Evolutionary conservation across 306 rosid genomes (phyloP).

Genomic region (Cucurbita ficifolia): DNA sequence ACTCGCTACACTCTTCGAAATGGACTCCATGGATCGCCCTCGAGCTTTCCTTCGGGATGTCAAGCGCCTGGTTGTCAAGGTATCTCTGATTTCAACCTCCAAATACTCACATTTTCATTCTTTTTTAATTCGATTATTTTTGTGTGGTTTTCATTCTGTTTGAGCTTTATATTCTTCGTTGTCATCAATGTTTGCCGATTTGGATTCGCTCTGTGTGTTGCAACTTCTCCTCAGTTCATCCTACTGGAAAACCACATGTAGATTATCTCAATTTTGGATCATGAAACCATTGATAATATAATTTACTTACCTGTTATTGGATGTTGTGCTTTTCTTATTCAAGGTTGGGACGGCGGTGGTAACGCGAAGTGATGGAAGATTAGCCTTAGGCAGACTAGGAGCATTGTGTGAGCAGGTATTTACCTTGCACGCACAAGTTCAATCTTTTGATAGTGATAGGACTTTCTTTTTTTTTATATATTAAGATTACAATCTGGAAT

Average conservation of each 20-base stretch:
- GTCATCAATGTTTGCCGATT: not conserved
- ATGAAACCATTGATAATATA: not conserved
- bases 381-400: slow-evolving; percentile 62
- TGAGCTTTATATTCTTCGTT: not conserved
- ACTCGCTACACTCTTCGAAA: slow-evolving; percentile 8
- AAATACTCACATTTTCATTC: not conserved
- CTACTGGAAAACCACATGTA: not conserved
- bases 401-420: slow-evolving; percentile 80
- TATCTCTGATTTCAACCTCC: not conserved
- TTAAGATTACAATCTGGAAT: slow-evolving; percentile 1
- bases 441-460: not conserved
- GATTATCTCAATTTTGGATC: not conserved
- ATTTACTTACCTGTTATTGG: not conserved
- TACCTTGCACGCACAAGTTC: not conserved
- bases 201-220: not conserved
- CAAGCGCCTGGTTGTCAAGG: slow-evolving; percentile 68
- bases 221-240: not conserved
- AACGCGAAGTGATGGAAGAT: slow-evolving; percentile 47
- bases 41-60: slow-evolving; percentile 44
- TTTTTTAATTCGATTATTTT: not conserved
- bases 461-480: not conserved
- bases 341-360: slow-evolving; percentile 64
- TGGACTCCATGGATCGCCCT: slow-evolving; percentile 37
- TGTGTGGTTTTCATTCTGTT: not conserved
- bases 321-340: slow-evolving; percentile 5